A percentile compares a stretch with the other conserved stretches of the same genome.
Evolutionary conservation across 2,329 filamentous ascomycete species (phyloP).

Genomic region (Cercospora citrullina): DNA sequence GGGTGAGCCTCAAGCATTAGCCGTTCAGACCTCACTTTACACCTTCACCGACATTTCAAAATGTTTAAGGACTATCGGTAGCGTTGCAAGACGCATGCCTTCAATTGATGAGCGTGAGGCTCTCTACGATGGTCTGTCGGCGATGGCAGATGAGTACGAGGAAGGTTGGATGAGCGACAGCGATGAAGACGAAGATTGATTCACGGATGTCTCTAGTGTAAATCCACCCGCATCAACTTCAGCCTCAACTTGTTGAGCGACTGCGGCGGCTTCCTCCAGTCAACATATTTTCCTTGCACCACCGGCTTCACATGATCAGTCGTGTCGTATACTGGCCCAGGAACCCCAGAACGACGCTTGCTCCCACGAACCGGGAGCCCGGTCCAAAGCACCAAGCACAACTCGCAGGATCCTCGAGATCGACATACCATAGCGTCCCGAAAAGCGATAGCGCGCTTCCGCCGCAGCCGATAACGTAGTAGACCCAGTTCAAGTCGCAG

Average conservation of each 20-base stretch:
- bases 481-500: slow-evolving; percentile 15
- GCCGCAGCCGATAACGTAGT: slow-evolving; percentile 12
- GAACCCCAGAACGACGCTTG: slow-evolving; percentile 15
- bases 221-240: neutral
- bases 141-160: slow-evolving; percentile 83
- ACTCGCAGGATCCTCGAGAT: slow-evolving; percentile 13
- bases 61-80: slow-evolving; percentile 61
- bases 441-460: slow-evolving; percentile 16
- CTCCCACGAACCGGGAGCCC: slow-evolving; percentile 18
- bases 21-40: slow-evolving; percentile 59
- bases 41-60: slow-evolving; percentile 73
- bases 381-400: slow-evolving; percentile 25
- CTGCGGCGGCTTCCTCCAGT: neutral
- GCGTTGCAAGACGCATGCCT: slow-evolving; percentile 59
- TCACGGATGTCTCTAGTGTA: neutral
- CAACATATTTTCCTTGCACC: neutral
- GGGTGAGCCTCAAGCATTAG: slow-evolving; percentile 43
- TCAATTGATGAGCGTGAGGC: slow-evolving; percentile 77
- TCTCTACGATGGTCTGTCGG: slow-evolving; percentile 76
- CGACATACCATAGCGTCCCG: slow-evolving; percentile 11
- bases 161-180: slow-evolving; percentile 76
- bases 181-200: slow-evolving; percentile 58
- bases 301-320: neutral
- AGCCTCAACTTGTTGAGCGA: neutral
- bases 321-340: slow-evolving; percentile 16